Base-by-base conservation (phyloP, 257 asterid species). In the Nicotiana attenuata region DNA sequence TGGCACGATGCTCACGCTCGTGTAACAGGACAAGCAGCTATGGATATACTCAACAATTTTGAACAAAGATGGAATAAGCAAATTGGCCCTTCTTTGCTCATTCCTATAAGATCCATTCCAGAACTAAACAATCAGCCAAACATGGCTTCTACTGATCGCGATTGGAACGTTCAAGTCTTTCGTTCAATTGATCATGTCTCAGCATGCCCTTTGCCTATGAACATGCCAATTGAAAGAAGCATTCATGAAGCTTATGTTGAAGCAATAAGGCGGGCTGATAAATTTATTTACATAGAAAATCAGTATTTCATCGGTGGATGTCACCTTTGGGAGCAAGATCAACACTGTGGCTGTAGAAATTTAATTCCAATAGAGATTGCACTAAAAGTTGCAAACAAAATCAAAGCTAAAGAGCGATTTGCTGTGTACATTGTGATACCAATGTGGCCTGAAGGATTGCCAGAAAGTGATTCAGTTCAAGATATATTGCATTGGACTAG, bases 401-500 rank as follows among this genome's bases (percentile, higher is more conserved):
- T 95, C 86, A 86, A 79, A 88, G 92, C 87, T 4, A 90, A 82
- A 47, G 97, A 92, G 84, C 80, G 92, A 71, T 93, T 93, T 29
- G 83, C 92, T 3, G 98, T 66, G 76, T 93, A 92, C 31, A 77
- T 95, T 24, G 91, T 95, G 76, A 87, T 93, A 41, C 99, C 98
- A 20, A 93, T 95, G 99, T 95, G 99, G 99, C 99, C 97, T 0
- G 99, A 95, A 80, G 99, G 99, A 7, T 79, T 89, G 5, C 97
- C 97, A 0, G 97, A 91, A 83, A 93, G 97, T 9, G 98, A 95
- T 45, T 65, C 97, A 0, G 98, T 92, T 80, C 93, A 88, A 75
- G 97, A 92, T 15, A 95, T 95, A 81, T 80, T 93, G 81, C 91
- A 95, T 50, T 92, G 98, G 97, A 89, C 90, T 52, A 83, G 97